phyloP scores from a whole-genome alignment of 2,329 filamentous ascomycete genomes.

The Gyromitra esculenta region DNA sequence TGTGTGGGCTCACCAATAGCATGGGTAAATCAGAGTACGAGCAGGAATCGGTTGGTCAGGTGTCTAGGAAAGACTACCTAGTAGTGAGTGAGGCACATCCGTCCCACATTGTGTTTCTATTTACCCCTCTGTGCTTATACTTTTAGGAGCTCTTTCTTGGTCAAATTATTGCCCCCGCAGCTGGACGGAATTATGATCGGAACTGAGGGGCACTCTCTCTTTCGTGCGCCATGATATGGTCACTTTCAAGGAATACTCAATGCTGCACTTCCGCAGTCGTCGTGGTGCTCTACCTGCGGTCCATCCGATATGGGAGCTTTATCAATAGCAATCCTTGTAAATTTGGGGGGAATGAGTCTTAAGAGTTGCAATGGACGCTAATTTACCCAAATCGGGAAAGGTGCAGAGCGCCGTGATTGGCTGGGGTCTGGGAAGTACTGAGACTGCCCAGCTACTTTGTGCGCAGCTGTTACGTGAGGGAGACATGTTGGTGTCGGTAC shows the following conservation, averaged over 20 bases:
- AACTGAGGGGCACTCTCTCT: slow-evolving; percentile 30
- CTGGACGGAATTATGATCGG: slow-evolving; percentile 35
- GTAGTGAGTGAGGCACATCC: slow-evolving; percentile 36
- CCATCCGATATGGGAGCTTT: slow-evolving; percentile 43
- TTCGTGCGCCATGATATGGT: slow-evolving; percentile 18
- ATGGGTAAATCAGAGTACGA: slow-evolving; percentile 36
- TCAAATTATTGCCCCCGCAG: slow-evolving; percentile 34
- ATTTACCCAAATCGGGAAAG: slow-evolving; percentile 25
- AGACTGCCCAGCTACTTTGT: slow-evolving; percentile 39
- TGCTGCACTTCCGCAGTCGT: slow-evolving; percentile 31
- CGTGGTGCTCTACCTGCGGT: slow-evolving; percentile 24
- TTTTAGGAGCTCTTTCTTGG: slow-evolving; percentile 31
- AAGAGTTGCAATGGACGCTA: slow-evolving; percentile 41
- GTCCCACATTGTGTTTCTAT: slow-evolving; percentile 32
- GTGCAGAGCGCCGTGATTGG: slow-evolving; percentile 26
- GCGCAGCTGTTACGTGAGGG: slow-evolving; percentile 47
- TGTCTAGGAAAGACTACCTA: slow-evolving; percentile 39
- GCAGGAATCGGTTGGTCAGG: slow-evolving; percentile 45
- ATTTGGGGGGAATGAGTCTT: slow-evolving; percentile 42
- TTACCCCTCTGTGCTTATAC: slow-evolving; percentile 43
- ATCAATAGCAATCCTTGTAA: slow-evolving; percentile 47
- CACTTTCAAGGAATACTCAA: slow-evolving; percentile 39
- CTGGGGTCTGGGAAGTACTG: slow-evolving; percentile 30
- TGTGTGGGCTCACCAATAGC: slow-evolving; percentile 24
- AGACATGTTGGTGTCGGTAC: slow-evolving; percentile 37